Percentiles rank a stretch among this genome's conserved stretches.
phyloP scores from a whole-genome alignment of 228 moss, liverwort and hornwort species.

The Sphagnum magellanicum region DNA sequence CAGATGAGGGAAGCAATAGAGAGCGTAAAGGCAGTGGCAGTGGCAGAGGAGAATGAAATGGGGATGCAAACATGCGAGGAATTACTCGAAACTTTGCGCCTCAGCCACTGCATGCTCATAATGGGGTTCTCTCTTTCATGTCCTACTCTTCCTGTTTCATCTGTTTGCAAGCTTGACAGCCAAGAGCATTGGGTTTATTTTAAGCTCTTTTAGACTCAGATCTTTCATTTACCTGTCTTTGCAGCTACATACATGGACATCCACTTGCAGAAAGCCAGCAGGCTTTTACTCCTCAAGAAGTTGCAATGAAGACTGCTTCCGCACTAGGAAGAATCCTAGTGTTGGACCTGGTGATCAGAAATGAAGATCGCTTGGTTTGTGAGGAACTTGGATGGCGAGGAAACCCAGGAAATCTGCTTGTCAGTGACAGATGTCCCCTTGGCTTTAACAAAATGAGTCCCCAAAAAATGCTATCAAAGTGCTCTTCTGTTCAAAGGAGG shows the following conservation, averaged over 20 bases:
- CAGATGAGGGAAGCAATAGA: slow-evolving; percentile 53
- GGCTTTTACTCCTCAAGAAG: slow-evolving; percentile 59
- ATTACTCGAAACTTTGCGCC: slow-evolving; percentile 72
- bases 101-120: slow-evolving; percentile 82
- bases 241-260: slow-evolving; percentile 70
- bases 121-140: slow-evolving; percentile 56
- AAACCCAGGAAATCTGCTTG: slow-evolving; percentile 75
- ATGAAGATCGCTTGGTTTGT: slow-evolving; percentile 82
- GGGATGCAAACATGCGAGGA: slow-evolving; percentile 68
- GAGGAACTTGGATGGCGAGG: slow-evolving; percentile 79
- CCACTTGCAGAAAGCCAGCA: slow-evolving; percentile 52
- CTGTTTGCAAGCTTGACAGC: no score
- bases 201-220: no score
- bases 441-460: slow-evolving; percentile 44
- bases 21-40: slow-evolving; percentile 36
- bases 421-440: slow-evolving; percentile 50
- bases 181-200: no score
- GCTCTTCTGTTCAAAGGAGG: neutral
- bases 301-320: slow-evolving; percentile 59
- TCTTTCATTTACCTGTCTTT: neutral
- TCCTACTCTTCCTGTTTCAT: neutral
- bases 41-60: slow-evolving; percentile 50
- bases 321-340: slow-evolving; percentile 76
- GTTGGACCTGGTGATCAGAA: slow-evolving; percentile 84
- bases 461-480: slow-evolving; percentile 5